Conservation (phyloP, 306 rosid genomes). For the Nissolia schottii region DNA sequence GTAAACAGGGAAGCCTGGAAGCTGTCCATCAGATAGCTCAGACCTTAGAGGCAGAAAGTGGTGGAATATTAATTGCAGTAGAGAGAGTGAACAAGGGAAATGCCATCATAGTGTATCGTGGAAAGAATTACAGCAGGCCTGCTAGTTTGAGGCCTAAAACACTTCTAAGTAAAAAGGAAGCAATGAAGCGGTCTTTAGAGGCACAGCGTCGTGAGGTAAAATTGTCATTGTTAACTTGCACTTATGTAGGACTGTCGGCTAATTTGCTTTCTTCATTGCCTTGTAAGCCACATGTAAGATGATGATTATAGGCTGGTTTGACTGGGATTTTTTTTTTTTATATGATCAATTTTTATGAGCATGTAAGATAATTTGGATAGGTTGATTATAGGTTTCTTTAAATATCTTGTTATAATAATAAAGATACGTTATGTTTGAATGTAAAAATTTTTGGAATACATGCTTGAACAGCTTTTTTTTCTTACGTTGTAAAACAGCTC, state of each 20-base stretch:
- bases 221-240: conserved; percentile 9
- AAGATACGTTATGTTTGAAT: background rate
- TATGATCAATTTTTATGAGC: background rate
- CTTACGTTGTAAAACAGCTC: background rate
- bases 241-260: background rate
- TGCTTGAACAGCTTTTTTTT: background rate
- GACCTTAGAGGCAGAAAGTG: conserved; percentile 88
- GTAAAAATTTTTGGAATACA: background rate
- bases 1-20: conserved; percentile 43
- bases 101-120: conserved; percentile 86
- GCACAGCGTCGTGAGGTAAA: conserved; percentile 81
- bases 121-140: conserved; percentile 87
- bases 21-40: conserved; percentile 57
- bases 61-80: conserved; percentile 83
- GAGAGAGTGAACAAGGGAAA: conserved; percentile 75
- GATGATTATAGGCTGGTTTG: background rate
- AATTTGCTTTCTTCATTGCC: conserved; percentile 20
- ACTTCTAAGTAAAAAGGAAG: conserved; percentile 66
- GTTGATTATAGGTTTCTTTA: background rate
- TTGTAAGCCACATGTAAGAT: background rate
- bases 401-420: background rate
- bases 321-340: background rate
- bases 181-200: conserved; percentile 75
- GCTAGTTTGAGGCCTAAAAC: conserved; percentile 76
- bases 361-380: background rate